Evolutionary conservation across 495 filamentous ascomycete species (phyloP).

Genomic region (Hypoxylon cercidicola): DNA sequence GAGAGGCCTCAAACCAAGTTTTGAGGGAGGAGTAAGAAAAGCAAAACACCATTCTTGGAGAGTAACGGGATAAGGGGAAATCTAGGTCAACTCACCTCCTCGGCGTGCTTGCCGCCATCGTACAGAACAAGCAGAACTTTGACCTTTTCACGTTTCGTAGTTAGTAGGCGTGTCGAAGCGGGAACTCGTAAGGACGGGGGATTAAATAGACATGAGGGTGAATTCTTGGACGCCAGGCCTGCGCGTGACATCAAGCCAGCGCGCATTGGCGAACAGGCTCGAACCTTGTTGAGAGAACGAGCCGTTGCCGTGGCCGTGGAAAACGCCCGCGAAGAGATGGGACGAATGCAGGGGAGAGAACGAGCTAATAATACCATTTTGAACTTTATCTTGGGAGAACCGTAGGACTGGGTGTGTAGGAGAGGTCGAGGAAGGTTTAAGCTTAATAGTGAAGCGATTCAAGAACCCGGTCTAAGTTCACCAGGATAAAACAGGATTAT

Average conservation of each 20-base stretch:
- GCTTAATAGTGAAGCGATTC: conserved; percentile 13
- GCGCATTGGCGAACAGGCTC: conserved; percentile 41
- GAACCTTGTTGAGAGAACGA: conserved; percentile 47
- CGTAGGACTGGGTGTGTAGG: conserved; percentile 12
- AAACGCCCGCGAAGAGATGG: conserved; percentile 36
- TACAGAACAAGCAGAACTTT: conserved; percentile 67
- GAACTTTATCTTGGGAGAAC: conserved; percentile 36
- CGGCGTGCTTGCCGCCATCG: conserved; percentile 63
- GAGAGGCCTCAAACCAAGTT: conserved; percentile 3
- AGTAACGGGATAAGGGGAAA: conserved; percentile 3
- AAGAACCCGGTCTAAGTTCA: not conserved
- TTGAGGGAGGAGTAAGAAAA: conserved; percentile 15
- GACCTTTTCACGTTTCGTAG: conserved; percentile 62
- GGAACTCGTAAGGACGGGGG: conserved; percentile 24
- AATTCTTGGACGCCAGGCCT: conserved; percentile 41
- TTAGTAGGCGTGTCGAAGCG: conserved; percentile 54
- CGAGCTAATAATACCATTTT: conserved; percentile 65
- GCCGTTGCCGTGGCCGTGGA: conserved; percentile 33
- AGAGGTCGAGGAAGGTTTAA: conserved; percentile 12
- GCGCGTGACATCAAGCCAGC: conserved; percentile 42
- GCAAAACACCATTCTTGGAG: conserved; percentile 3
- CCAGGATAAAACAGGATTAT: conserved; percentile 22
- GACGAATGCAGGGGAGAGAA: conserved; percentile 48
- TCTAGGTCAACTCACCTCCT: conserved; percentile 56
- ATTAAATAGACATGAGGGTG: conserved; percentile 22